phyloP scores from a whole-genome alignment of 371 early-diverging fungal genomes.

The Haplosporangium sp. region DNA sequence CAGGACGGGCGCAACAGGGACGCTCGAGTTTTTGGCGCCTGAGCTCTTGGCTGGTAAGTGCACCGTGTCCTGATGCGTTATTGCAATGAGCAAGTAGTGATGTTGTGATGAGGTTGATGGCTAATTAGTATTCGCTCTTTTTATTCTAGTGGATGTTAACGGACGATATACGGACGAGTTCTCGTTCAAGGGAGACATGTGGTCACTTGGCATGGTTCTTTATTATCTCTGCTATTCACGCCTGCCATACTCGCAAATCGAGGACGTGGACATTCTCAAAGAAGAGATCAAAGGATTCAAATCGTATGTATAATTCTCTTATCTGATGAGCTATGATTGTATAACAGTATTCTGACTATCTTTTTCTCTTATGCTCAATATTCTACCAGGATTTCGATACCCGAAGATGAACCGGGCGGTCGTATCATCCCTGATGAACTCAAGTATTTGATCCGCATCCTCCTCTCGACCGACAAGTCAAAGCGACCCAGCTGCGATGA shows the following conservation, averaged over 20 bases:
- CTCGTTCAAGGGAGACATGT: constrained; percentile 91
- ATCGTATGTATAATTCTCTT: constrained; percentile 46
- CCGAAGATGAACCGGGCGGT: constrained; percentile 39
- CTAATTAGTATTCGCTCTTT: background rate
- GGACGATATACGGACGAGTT: constrained; percentile 80
- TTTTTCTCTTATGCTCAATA: constrained; percentile 1
- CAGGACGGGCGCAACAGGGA: constrained; percentile 95
- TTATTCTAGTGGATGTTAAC: constrained; percentile 57
- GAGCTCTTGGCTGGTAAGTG: constrained; percentile 65
- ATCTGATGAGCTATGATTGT: background rate
- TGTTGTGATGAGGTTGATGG: too few species aligned
- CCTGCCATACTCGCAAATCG: constrained; percentile 87
- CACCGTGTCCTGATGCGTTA: background rate
- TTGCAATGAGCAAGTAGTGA: too few species aligned
- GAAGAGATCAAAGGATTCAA: constrained; percentile 80
- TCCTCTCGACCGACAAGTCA: constrained; percentile 68
- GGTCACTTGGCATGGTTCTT: constrained; percentile 94
- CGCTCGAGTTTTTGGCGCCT: constrained; percentile 96
- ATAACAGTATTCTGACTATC: background rate
- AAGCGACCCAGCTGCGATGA: constrained; percentile 76
- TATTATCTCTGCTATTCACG: constrained; percentile 89
- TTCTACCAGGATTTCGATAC: constrained; percentile 26
- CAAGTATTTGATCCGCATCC: constrained; percentile 66
- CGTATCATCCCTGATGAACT: constrained; percentile 68
- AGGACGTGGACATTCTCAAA: constrained; percentile 87